Evolutionary conservation across 768 basidiomycete species (phyloP).

Genomic region (Termitomyces sp.): DNA sequence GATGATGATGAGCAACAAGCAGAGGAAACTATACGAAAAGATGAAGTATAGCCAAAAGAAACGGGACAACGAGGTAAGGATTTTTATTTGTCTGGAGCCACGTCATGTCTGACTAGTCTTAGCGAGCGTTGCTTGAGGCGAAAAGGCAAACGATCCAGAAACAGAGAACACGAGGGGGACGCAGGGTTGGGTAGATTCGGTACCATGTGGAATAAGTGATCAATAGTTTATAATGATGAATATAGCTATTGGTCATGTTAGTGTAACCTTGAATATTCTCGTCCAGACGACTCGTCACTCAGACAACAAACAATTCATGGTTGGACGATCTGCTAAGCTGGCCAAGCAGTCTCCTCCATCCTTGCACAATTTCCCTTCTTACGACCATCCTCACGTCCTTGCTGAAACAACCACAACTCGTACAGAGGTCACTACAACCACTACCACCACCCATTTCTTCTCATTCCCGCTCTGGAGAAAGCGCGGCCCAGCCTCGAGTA

Average conservation of each 20-base stretch:
- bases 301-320: conserved; percentile 15
- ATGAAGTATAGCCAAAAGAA: conserved; percentile 85
- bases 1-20: conserved; percentile 97
- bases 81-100: not conserved
- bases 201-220: not conserved
- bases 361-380: conserved; percentile 22
- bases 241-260: conserved; percentile 1
- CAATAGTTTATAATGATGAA: not conserved
- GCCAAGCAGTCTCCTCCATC: conserved; percentile 8
- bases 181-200: conserved; percentile 2
- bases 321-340: conserved; percentile 16
- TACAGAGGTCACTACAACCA: conserved; percentile 39
- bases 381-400: conserved; percentile 30
- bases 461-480: conserved; percentile 63
- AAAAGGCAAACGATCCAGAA: conserved; percentile 53
- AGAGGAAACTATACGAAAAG: conserved; percentile 88
- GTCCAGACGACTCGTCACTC: not conserved
- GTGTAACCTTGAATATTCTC: not conserved
- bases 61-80: conserved; percentile 70
- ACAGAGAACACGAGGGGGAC: conserved; percentile 34
- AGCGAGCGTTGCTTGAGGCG: conserved; percentile 59
- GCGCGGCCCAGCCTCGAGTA: conserved; percentile 29
- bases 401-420: conserved; percentile 44
- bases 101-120: conserved; percentile 10
- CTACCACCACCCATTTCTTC: conserved; percentile 57